Conservation (phyloP, 805 yeast genomes). For the Debaryomyces tyrocola region DNA sequence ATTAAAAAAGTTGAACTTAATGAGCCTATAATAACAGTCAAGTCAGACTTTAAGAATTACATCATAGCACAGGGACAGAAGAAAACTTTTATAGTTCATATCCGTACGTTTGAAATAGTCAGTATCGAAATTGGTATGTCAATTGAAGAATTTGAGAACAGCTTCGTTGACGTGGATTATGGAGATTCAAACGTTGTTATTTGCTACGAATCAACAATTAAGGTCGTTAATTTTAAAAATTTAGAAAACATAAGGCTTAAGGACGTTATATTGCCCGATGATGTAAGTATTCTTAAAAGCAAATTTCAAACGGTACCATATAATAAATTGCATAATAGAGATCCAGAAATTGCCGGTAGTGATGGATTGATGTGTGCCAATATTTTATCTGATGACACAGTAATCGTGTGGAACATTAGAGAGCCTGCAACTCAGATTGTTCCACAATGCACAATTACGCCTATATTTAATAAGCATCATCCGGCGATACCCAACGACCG, state of each 20-base stretch:
- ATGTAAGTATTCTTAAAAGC: constrained; percentile 13
- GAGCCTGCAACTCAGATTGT: constrained; percentile 10
- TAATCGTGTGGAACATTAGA: constrained; percentile 45
- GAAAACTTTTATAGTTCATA: constrained; percentile 18
- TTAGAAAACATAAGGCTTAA: constrained; percentile 5
- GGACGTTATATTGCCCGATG: constrained; percentile 13
- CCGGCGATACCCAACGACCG: constrained; percentile 5
- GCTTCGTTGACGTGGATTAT: constrained; percentile 31
- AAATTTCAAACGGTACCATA: constrained; percentile 17
- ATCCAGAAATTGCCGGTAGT: constrained; percentile 31
- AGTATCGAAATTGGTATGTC: constrained; percentile 15
- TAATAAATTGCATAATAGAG: constrained; percentile 12
- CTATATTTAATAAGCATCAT: constrained; percentile 7
- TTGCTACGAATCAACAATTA: constrained; percentile 16
- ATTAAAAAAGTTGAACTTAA: constrained; percentile 8
- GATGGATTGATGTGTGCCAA: constrained; percentile 42
- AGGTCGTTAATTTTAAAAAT: constrained; percentile 22
- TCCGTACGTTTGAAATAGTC: constrained; percentile 6
- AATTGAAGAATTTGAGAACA: constrained; percentile 8
- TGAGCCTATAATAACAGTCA: constrained; percentile 15
- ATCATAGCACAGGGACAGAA: constrained; percentile 20
- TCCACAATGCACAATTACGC: constrained; percentile 12
- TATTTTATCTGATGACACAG: constrained; percentile 39
- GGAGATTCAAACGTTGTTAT: constrained; percentile 29
- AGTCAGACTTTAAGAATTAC: constrained; percentile 26